Conservation (phyloP, 108 stramenopile species). For the Pseudonitzschia multiseries region DNA sequence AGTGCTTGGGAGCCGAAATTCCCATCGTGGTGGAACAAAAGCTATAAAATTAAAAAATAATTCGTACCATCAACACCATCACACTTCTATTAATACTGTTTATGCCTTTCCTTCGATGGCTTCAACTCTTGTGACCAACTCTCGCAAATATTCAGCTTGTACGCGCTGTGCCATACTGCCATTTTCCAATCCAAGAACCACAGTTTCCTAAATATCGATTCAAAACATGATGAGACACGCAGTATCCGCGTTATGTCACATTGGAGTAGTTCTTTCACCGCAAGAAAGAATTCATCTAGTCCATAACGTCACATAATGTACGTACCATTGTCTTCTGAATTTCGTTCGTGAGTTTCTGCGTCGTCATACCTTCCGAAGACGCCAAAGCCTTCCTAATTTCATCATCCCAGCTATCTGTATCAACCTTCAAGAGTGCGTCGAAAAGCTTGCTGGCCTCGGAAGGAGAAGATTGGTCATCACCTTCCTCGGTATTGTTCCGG, state of each 20-base stretch:
- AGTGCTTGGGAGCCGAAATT: not conserved
- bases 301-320: not conserved
- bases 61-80: too few relatives aligned
- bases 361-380: constrained; percentile 41
- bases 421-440: constrained; percentile 62
- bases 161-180: constrained; percentile 90
- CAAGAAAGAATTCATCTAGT: not conserved
- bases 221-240: not conserved
- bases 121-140: constrained; percentile 76
- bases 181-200: constrained; percentile 85
- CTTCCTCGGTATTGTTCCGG: constrained; percentile 23
- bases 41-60: too few relatives aligned
- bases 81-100: not conserved
- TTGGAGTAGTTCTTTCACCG: not conserved
- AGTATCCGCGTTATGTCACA: not conserved
- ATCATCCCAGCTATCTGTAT: constrained; percentile 81
- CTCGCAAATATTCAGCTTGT: constrained; percentile 89
- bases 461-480: not conserved
- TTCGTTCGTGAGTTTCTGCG: constrained; percentile 59
- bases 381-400: constrained; percentile 43
- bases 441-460: constrained; percentile 51
- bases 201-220: constrained; percentile 46
- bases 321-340: constrained; percentile 74
- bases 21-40: too few relatives aligned
- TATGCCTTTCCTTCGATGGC: constrained; percentile 24